A percentile compares a stretch with the other conserved stretches of the same genome.
phyloP scores from a whole-genome alignment of 2,329 filamentous ascomycete species.

The Ophiostoma pallidulum region DNA sequence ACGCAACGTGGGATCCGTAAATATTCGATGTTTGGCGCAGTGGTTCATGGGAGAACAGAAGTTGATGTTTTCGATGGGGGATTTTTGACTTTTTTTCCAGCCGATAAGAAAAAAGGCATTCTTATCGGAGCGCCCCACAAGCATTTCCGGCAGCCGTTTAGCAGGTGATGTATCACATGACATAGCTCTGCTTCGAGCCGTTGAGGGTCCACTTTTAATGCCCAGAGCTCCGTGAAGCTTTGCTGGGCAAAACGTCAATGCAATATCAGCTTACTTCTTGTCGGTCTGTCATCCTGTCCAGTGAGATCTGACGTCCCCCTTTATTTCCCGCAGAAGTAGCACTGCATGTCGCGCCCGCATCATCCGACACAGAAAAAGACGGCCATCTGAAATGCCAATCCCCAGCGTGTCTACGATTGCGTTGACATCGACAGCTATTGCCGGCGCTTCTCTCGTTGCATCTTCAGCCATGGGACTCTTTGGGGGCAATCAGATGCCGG shows the following conservation, averaged over 20 bases:
- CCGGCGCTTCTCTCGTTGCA: conserved; percentile 24
- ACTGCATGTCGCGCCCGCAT: no score
- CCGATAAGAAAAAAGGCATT: background rate
- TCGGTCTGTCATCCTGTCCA: background rate
- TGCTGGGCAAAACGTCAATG: no score
- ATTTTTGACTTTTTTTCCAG: background rate
- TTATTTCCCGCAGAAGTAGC: no score
- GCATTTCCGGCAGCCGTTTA: no score
- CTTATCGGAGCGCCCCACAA: no score
- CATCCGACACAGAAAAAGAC: no score
- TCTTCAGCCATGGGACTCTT: conserved; percentile 57
- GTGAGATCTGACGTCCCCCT: background rate
- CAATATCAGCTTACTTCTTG: no score
- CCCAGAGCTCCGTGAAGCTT: no score
- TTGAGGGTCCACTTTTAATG: conserved; percentile 8
- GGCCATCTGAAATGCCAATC: conserved; percentile 10
- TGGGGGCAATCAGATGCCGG: conserved; percentile 66
- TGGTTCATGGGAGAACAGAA: background rate
- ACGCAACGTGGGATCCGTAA: no score
- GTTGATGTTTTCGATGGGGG: conserved; percentile 17
- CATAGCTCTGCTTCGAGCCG: no score
- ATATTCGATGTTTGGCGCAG: no score
- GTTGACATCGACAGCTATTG: conserved; percentile 22
- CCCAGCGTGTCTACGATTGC: conserved; percentile 17
- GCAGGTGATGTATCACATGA: no score